A percentile compares a stretch with the other conserved stretches of the same genome.
Conservation (phyloP, 169 alveolate genomes). For the Plasmodium adleri region DNA sequence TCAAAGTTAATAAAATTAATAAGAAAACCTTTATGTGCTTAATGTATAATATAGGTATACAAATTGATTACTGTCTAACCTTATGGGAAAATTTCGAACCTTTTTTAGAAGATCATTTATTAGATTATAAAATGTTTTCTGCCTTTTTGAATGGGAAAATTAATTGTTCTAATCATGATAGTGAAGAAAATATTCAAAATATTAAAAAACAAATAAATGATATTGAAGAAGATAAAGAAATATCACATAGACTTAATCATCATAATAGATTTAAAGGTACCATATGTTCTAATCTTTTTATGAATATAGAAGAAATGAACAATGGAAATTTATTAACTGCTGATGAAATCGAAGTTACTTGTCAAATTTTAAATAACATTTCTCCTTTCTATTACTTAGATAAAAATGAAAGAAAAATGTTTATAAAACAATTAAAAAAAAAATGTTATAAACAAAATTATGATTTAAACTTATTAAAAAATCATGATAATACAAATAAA, state of each 20-base stretch:
- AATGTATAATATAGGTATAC: slow-evolving; percentile 75
- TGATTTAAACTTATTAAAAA: slow-evolving; percentile 17
- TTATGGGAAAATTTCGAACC: slow-evolving; percentile 52
- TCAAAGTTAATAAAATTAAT: slow-evolving; percentile 26
- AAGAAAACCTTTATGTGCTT: slow-evolving; percentile 55
- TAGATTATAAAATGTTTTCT: slow-evolving; percentile 62
- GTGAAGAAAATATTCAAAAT: slow-evolving; percentile 13
- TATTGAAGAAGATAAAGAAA: slow-evolving; percentile 19
- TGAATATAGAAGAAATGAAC: slow-evolving; percentile 5
- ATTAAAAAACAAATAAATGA: slow-evolving; percentile 19
- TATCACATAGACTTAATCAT: not conserved
- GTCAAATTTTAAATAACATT: slow-evolving; percentile 17
- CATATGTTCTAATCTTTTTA: slow-evolving; percentile 27
- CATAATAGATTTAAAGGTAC: slow-evolving; percentile 46
- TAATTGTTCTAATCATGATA: slow-evolving; percentile 4
- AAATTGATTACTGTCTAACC: slow-evolving; percentile 24
- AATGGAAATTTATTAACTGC: slow-evolving; percentile 25
- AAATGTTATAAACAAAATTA: slow-evolving; percentile 30
- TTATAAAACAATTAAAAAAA: slow-evolving; percentile 36
- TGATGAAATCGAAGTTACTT: slow-evolving; percentile 63
- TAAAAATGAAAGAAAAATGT: slow-evolving; percentile 62
- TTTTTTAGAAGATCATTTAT: slow-evolving; percentile 42
- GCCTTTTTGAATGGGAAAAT: slow-evolving; percentile 63
- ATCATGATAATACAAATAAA: not conserved
- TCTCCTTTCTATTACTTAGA: slow-evolving; percentile 42